These are phyloP conservation scores for Thielaviopsis ethacetica DNA, from an alignment of 2,329 filamentous ascomycete genomes.

Conservation along the genomic window DNA sequence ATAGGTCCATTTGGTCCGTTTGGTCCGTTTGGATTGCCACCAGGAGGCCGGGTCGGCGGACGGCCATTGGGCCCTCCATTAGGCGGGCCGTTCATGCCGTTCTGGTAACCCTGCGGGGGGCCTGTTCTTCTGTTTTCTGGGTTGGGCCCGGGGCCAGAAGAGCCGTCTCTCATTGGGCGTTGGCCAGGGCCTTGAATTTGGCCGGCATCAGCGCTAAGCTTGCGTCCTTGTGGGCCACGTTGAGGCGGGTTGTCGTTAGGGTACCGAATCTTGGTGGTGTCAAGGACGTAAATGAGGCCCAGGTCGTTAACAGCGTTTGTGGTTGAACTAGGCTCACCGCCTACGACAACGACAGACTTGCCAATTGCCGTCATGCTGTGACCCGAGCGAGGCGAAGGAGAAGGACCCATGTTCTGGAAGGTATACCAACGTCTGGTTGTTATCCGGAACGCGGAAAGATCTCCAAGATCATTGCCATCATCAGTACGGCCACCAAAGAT, in stretches of 20 bases:
- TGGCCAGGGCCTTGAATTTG: slow-evolving; percentile 19
- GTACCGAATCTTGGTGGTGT: slow-evolving; percentile 93
- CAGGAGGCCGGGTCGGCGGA: slow-evolving; percentile 28
- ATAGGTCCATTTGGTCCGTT: not conserved
- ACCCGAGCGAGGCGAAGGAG: slow-evolving; percentile 80
- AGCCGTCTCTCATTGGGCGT: slow-evolving; percentile 32
- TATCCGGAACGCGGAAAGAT: slow-evolving; percentile 64
- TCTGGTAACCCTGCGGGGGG: slow-evolving; percentile 20
- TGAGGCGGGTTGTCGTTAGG: slow-evolving; percentile 50
- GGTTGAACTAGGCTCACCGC: slow-evolving; percentile 84
- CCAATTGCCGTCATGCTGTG: slow-evolving; percentile 96
- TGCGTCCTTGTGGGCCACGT: slow-evolving; percentile 25
- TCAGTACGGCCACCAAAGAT: slow-evolving; percentile 93
- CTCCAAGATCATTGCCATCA: slow-evolving; percentile 80
- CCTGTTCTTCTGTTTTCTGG: slow-evolving; percentile 23
- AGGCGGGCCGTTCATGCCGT: slow-evolving; percentile 20
- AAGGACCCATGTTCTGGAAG: slow-evolving; percentile 98
- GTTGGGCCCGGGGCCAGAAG: slow-evolving; percentile 28
- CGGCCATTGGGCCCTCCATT: slow-evolving; percentile 3
- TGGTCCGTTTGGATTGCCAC: slow-evolving; percentile 17
- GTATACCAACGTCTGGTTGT: slow-evolving; percentile 90
- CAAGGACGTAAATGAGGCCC: slow-evolving; percentile 76
- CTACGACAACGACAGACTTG: slow-evolving; percentile 82
- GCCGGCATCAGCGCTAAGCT: slow-evolving; percentile 24
- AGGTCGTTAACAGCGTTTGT: slow-evolving; percentile 68